These are phyloP conservation scores for Prunus yedoensis DNA, from an alignment of 331 rosid genomes.

Conservation along the genomic window DNA sequence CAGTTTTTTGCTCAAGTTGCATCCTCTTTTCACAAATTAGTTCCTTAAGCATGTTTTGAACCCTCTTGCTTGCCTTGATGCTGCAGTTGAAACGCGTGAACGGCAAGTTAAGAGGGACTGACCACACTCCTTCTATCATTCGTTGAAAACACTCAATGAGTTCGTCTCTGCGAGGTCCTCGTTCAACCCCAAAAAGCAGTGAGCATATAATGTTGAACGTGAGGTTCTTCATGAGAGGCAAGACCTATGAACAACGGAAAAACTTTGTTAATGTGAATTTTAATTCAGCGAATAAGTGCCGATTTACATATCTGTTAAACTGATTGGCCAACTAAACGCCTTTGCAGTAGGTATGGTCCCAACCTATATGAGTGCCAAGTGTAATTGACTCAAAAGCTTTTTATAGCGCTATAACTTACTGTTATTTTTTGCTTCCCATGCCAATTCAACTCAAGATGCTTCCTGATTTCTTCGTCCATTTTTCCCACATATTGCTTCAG, in stretches of 20 bases:
- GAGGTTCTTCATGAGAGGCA: conserved; percentile 70
- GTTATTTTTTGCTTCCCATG: conserved; percentile 45
- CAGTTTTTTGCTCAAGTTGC: conserved; percentile 30
- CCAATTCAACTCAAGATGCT: conserved; percentile 58
- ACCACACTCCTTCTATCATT: conserved; percentile 54
- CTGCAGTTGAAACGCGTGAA: conserved; percentile 63
- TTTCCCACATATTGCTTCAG: conserved; percentile 56
- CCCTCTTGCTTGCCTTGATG: conserved; percentile 48
- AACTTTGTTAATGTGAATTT: neutral
- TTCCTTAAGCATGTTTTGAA: conserved; percentile 45
- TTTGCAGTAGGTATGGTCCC: no score
- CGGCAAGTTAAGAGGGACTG: conserved; percentile 59
- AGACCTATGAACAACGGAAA: conserved; percentile 35
- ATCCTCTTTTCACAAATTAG: conserved; percentile 42
- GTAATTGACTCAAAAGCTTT: no score
- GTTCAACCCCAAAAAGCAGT: conserved; percentile 60
- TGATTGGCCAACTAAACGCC: no score
- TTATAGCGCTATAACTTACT: conserved; percentile 11
- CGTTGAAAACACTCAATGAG: conserved; percentile 33
- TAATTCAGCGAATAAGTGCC: no score
- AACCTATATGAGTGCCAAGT: no score
- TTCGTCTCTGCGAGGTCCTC: conserved; percentile 47
- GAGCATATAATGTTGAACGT: conserved; percentile 65
- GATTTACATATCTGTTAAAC: no score
- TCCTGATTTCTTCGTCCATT: conserved; percentile 56